Conservation (phyloP, 108 stramenopile genomes). For the Nannochloropsis salina region DNA sequence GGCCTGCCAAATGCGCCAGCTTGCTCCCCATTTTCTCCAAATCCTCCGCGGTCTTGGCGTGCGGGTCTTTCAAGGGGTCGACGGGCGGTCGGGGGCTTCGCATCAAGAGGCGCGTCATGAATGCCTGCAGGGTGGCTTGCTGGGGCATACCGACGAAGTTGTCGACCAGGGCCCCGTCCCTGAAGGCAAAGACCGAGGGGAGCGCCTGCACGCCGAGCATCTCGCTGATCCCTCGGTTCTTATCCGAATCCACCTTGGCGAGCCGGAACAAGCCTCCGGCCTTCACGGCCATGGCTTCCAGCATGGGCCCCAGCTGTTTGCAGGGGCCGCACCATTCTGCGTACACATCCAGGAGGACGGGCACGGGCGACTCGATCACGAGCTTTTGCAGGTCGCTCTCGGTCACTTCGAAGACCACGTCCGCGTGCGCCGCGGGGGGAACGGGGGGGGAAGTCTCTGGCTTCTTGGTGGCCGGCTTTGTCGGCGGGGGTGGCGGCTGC, state of each 20-base stretch:
- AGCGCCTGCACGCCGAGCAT: slow-evolving; percentile 32
- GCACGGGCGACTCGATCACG: slow-evolving; percentile 50
- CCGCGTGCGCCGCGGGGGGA: slow-evolving; percentile 32
- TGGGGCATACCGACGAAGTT: slow-evolving; percentile 37
- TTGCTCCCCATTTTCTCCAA: slow-evolving; percentile 35
- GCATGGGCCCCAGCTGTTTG: slow-evolving; percentile 51
- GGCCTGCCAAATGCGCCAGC: slow-evolving; percentile 36
- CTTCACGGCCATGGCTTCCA: slow-evolving; percentile 48
- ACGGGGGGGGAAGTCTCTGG: slow-evolving; percentile 26
- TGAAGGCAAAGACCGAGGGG: slow-evolving; percentile 43
- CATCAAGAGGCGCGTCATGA: slow-evolving; percentile 44
- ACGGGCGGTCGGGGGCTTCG: not conserved
- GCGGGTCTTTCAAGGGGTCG: not conserved
- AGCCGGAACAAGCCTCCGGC: slow-evolving; percentile 51
- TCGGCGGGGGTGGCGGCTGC: not conserved
- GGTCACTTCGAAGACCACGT: slow-evolving; percentile 54
- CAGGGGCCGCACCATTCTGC: slow-evolving; percentile 58
- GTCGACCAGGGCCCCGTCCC: slow-evolving; percentile 36
- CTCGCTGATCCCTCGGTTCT: slow-evolving; percentile 10
- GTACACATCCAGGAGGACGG: slow-evolving; percentile 52
- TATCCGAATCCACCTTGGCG: slow-evolving; percentile 28
- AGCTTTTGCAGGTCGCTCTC: slow-evolving; percentile 46
- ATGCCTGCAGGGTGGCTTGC: slow-evolving; percentile 39
- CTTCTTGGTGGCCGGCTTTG: not conserved
- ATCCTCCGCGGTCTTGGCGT: slow-evolving; percentile 23